Evolutionary conservation across 2,329 filamentous ascomycete genomes (phyloP), one percentile per base, ranked within the genome.

Genomic region (Fusarium veterinarium): DNA sequence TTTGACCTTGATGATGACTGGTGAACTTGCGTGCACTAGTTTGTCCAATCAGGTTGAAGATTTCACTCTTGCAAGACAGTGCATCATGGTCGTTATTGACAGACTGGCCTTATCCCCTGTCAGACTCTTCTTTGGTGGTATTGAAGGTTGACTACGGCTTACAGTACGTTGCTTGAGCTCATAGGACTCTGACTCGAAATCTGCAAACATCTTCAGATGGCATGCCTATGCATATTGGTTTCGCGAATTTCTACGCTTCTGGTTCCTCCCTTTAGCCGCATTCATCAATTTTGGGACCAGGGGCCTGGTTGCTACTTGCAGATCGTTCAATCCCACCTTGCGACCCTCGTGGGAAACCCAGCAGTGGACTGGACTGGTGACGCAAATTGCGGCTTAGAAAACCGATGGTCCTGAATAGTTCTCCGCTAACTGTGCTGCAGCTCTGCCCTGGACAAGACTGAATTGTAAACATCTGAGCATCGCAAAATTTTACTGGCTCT

Each of bases 231-330:
- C 48, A 42, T 31, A 58, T 63, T 44, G 13, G 33, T 23, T 69
- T 61, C 44, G 35, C 55, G 60, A 61, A 42, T 58, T 67, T 56
- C 49, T 57, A 60, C 62, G 61, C 52, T 70, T 76, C 65, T 66
- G 45, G 60, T 64, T 72, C 60, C 57, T 66, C 55, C 52, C 65
- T 52, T 72, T 69, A 73, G 72, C 72, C 72, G 67, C 74, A 67
- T 75, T 62, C 69, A 55, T 73, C 59, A 51, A 68, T 37, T 44
- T 64, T 31, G 17, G 55, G 69, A 72, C 75, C 75, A 73, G 75
- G 74, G 65, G 51, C 72, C 74, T 60, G 72, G 75, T 68, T 69
- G 71, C 63, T 64, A 76, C 66, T 76, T 74, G 75, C 75, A 77
- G 75, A 77, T 77, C 75, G 67, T 42, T 65, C 70, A 75, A 71